Conservation (phyloP, 2,329 filamentous ascomycete species). For the Aspergillus neotritici region DNA sequence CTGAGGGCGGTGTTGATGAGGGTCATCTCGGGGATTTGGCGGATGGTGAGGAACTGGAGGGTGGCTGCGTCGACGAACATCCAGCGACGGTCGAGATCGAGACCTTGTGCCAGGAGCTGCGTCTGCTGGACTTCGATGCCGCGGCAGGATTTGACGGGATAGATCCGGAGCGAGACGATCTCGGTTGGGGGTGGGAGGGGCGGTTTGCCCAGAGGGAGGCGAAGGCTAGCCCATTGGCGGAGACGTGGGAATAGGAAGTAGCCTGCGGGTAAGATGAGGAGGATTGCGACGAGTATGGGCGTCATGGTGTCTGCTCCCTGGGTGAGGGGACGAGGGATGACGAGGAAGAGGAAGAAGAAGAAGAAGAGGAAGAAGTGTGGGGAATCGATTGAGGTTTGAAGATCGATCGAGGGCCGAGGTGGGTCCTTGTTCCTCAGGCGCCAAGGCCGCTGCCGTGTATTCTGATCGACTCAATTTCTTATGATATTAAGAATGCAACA, state of each 20-base stretch:
- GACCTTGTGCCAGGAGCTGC: slow-evolving; percentile 50
- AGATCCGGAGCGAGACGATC: slow-evolving; percentile 47
- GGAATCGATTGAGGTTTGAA: too few species aligned
- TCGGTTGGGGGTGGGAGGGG: slow-evolving; percentile 21
- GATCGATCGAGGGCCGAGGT: too few species aligned
- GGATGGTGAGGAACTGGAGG: slow-evolving; percentile 58
- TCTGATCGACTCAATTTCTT: too few species aligned
- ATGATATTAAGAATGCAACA: too few species aligned
- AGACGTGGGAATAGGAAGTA: slow-evolving; percentile 12
- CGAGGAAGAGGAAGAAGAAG: too few species aligned
- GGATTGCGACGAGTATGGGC: too few species aligned
- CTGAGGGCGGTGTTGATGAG: slow-evolving; percentile 53
- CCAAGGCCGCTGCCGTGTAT: too few species aligned
- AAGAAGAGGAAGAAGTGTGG: too few species aligned
- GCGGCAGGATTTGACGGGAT: slow-evolving; percentile 63
- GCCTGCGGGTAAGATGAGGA: too few species aligned
- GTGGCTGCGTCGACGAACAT: slow-evolving; percentile 56
- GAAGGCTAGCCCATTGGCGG: slow-evolving; percentile 4
- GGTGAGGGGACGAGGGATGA: too few species aligned
- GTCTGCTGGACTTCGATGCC: slow-evolving; percentile 52
- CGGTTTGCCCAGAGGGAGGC: slow-evolving; percentile 11
- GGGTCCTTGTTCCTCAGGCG: too few species aligned
- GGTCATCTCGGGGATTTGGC: slow-evolving; percentile 57
- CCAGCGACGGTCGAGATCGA: slow-evolving; percentile 60
- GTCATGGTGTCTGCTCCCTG: too few species aligned